Evolutionary conservation across 352 stramenopile genomes (phyloP).

Genomic region (Globisporangium paddicum): DNA sequence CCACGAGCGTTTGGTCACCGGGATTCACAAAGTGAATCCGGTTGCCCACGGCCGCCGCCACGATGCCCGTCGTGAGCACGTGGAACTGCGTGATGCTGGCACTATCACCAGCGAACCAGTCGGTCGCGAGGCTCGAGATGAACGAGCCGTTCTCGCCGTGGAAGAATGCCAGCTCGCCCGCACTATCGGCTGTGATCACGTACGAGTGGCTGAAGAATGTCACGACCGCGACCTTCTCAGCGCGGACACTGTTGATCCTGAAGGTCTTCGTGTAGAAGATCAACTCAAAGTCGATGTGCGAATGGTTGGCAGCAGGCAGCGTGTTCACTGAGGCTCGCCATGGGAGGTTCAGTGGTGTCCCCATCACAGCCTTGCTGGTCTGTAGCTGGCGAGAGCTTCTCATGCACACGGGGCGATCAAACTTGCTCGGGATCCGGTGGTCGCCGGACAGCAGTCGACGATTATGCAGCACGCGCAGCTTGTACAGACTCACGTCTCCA

Average conservation of each 20-base stretch:
- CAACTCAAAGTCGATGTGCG: slow-evolving; percentile 16
- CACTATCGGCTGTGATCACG: slow-evolving; percentile 1
- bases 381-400: neutral
- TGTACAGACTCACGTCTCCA: slow-evolving; percentile 12
- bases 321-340: slow-evolving; percentile 2
- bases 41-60: slow-evolving; percentile 19
- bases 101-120: neutral
- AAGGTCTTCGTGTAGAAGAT: slow-evolving; percentile 3
- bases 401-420: neutral
- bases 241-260: neutral
- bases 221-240: slow-evolving; percentile 10
- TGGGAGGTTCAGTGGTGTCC: neutral
- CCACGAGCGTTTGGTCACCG: slow-evolving; percentile 13
- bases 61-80: slow-evolving; percentile 17
- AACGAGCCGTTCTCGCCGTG: slow-evolving; percentile 16
- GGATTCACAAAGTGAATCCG: slow-evolving; percentile 27
- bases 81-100: slow-evolving; percentile 16
- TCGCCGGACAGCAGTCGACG: slow-evolving; percentile 12
- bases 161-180: slow-evolving; percentile 10
- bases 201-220: slow-evolving; percentile 12
- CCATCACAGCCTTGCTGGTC: neutral
- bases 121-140: slow-evolving; percentile 5
- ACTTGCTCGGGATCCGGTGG: slow-evolving; percentile 1
- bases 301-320: slow-evolving; percentile 4
- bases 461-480: slow-evolving; percentile 17